Conservation (phyloP, 495 filamentous ascomycete genomes). For the Aspergillus coremiiformis region DNA sequence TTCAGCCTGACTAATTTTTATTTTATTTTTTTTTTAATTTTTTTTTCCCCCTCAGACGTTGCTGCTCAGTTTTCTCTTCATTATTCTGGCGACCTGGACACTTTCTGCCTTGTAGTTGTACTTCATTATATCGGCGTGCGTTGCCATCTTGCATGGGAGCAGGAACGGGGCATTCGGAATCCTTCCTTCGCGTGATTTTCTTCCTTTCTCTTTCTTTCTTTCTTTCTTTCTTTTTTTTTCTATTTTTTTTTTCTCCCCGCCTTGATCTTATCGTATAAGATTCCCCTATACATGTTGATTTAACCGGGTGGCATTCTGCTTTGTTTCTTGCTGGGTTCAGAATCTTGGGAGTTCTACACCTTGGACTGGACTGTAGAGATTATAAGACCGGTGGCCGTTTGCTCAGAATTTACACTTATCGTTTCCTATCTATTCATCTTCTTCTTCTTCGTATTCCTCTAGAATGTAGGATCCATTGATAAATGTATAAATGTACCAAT, state of each 20-base stretch:
- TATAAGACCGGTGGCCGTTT: background rate
- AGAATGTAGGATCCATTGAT: background rate
- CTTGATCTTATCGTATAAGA: background rate
- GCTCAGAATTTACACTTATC: background rate
- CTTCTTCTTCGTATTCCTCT: background rate
- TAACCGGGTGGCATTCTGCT: slow-evolving; percentile 11
- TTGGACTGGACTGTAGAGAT: slow-evolving; percentile 5
- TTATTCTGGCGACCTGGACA: background rate
- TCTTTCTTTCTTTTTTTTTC: too few relatives aligned
- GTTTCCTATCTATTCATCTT: background rate
- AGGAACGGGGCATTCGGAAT: background rate
- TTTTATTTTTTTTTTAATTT: too few relatives aligned
- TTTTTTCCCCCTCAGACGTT: too few relatives aligned
- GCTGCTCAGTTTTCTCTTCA: slow-evolving; percentile 4
- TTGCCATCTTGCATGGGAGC: slow-evolving; percentile 1
- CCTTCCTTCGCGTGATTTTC: too few relatives aligned
- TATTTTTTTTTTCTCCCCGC: background rate
- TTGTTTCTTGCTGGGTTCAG: background rate
- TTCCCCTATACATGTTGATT: slow-evolving; percentile 20
- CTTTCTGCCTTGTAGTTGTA: background rate
- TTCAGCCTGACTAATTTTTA: slow-evolving; percentile 12
- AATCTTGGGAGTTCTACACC: background rate
- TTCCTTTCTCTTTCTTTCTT: too few relatives aligned
- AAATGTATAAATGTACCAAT: too few relatives aligned
- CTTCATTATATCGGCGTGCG: slow-evolving; percentile 1